Evolutionary conservation across 495 filamentous ascomycete genomes (phyloP).

Genomic region (Neurospora sp.): DNA sequence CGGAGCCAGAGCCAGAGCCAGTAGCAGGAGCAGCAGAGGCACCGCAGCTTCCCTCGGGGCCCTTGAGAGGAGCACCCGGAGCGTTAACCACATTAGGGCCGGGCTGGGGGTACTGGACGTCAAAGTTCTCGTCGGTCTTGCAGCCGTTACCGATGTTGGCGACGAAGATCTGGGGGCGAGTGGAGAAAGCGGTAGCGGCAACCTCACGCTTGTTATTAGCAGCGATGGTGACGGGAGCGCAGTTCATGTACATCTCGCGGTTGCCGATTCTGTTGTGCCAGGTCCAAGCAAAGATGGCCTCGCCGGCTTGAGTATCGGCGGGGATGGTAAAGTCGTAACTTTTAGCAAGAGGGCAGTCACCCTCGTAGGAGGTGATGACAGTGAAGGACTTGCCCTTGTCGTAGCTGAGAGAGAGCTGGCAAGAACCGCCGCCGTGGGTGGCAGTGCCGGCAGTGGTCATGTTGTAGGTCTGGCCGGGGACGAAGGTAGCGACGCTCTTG

Average conservation of each 20-base stretch:
- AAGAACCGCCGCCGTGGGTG: slow-evolving; percentile 52
- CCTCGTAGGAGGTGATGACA: slow-evolving; percentile 57
- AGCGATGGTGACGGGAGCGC: slow-evolving; percentile 47
- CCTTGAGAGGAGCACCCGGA: slow-evolving; percentile 15
- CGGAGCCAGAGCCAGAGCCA: neutral
- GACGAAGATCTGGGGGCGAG: slow-evolving; percentile 47
- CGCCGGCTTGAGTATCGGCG: slow-evolving; percentile 43
- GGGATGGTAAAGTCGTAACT: slow-evolving; percentile 60
- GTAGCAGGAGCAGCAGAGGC: slow-evolving; percentile 8
- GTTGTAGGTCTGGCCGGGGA: slow-evolving; percentile 46
- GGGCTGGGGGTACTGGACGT: slow-evolving; percentile 63
- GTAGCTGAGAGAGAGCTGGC: slow-evolving; percentile 54
- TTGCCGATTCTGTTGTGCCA: slow-evolving; percentile 58
- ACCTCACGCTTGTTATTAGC: slow-evolving; percentile 27
- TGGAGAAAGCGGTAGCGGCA: slow-evolving; percentile 28
- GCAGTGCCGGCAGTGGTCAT: slow-evolving; percentile 50
- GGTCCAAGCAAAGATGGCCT: slow-evolving; percentile 57
- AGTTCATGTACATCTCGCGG: slow-evolving; percentile 62
- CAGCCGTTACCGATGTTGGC: slow-evolving; percentile 49
- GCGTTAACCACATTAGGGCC: slow-evolving; percentile 47
- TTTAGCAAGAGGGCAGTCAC: slow-evolving; percentile 45
- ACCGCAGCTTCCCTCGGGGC: slow-evolving; percentile 17
- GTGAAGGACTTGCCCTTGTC: slow-evolving; percentile 51
- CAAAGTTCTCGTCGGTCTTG: slow-evolving; percentile 39
- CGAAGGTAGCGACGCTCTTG: slow-evolving; percentile 37